Percentiles rank a stretch among this genome's conserved stretches.
Evolutionary conservation across 2,329 filamentous ascomycete species (phyloP).

Genomic region (Epicoccum sorghinum): DNA sequence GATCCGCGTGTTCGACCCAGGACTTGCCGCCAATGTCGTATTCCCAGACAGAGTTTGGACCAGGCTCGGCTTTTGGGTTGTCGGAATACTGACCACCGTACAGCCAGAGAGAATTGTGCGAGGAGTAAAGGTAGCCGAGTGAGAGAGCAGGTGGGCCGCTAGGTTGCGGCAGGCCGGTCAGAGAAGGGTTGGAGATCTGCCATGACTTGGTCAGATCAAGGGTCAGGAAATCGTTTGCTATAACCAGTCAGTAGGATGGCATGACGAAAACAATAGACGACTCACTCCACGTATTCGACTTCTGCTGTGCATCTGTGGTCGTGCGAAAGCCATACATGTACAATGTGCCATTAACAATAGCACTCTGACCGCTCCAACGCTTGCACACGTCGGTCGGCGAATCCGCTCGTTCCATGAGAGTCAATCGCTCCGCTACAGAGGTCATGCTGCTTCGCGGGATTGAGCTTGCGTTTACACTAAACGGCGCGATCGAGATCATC

Average conservation of each 20-base stretch:
- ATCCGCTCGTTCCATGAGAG: slow-evolving; percentile 37
- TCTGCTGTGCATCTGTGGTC: slow-evolving; percentile 63
- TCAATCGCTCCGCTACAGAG: slow-evolving; percentile 16
- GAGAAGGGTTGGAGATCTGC: slow-evolving; percentile 67
- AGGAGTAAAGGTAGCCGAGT: slow-evolving; percentile 78
- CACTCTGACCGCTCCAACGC: slow-evolving; percentile 53
- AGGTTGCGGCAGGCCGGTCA: slow-evolving; percentile 68
- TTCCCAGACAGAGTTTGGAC: slow-evolving; percentile 69
- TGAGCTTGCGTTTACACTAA: slow-evolving; percentile 35
- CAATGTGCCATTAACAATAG: slow-evolving; percentile 74
- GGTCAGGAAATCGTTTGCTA: slow-evolving; percentile 69
- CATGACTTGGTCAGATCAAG: slow-evolving; percentile 77
- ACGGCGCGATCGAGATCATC: slow-evolving; percentile 30
- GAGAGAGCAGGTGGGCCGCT: slow-evolving; percentile 74
- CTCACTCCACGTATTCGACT: slow-evolving; percentile 72
- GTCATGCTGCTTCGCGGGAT: slow-evolving; percentile 33
- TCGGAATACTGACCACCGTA: slow-evolving; percentile 79
- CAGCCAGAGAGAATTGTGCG: slow-evolving; percentile 70
- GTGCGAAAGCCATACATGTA: slow-evolving; percentile 78
- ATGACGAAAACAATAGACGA: background rate
- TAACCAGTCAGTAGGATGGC: slow-evolving; percentile 10
- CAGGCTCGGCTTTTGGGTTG: slow-evolving; percentile 62
- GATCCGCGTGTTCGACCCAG: slow-evolving; percentile 69
- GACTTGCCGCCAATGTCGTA: slow-evolving; percentile 65
- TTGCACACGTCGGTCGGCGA: slow-evolving; percentile 44